Conservation (phyloP, 768 basidiomycete species). For the Pulveroboletus frians region DNA sequence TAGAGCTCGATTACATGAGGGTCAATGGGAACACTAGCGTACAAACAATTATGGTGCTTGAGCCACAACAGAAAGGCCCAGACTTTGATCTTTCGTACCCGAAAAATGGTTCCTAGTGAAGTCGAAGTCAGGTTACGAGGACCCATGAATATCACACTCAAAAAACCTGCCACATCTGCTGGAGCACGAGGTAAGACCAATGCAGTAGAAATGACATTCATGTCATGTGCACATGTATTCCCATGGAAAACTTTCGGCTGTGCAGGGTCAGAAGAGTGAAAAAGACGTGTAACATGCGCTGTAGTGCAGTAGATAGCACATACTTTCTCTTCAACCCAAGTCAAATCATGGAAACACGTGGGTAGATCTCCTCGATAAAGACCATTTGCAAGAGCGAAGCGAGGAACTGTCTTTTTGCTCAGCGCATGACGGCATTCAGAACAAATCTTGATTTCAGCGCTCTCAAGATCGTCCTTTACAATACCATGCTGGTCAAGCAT, state of each 20-base stretch:
- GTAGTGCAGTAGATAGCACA: conserved; percentile 26
- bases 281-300: conserved; percentile 26
- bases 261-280: conserved; percentile 19
- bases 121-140: conserved; percentile 10
- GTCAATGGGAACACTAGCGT: not conserved
- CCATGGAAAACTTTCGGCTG: conserved; percentile 28
- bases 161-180: conserved; percentile 20
- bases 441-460: too few species aligned
- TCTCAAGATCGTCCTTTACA: too few species aligned
- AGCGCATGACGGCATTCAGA: not conserved
- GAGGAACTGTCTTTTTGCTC: not conserved
- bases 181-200: conserved; percentile 25
- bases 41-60: not conserved
- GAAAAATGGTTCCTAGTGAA: not conserved
- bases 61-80: conserved; percentile 3
- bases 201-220: conserved; percentile 30
- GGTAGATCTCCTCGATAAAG: not conserved
- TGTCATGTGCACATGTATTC: conserved; percentile 33
- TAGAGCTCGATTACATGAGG: not conserved
- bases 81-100: not conserved
- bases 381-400: not conserved
- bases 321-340: conserved; percentile 16
- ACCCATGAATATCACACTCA: conserved; percentile 31
- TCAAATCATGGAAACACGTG: not conserved
- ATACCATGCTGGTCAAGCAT: too few species aligned